Evolutionary conservation across 208 protist genomes (phyloP).

Genomic region (Naegleria gruberi): DNA sequence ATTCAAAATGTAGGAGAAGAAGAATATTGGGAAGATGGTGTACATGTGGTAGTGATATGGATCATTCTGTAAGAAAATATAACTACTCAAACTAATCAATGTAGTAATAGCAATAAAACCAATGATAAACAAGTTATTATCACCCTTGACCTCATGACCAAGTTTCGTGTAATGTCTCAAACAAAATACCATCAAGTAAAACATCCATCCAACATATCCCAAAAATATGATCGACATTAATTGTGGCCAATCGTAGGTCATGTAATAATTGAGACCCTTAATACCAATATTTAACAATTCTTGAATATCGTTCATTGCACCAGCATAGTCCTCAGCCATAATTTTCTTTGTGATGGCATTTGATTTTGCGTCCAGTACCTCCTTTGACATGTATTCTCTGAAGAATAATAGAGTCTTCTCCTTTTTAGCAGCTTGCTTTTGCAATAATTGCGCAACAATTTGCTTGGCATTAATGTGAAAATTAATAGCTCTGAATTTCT

Average conservation of each 20-base stretch:
- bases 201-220: conserved; percentile 1
- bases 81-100: not conserved
- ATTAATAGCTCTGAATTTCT: not conserved
- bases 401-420: not conserved
- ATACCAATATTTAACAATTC: not conserved
- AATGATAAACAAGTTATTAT: not conserved
- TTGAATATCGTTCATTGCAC: not conserved
- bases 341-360: not conserved
- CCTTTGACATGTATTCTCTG: not conserved
- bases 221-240: not conserved
- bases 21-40: conserved; percentile 1
- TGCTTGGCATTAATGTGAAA: not conserved
- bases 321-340: not conserved
- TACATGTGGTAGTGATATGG: not conserved
- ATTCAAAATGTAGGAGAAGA: not conserved
- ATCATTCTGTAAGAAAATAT: not conserved
- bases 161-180: not conserved
- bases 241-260: conserved; percentile 9
- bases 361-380: not conserved
- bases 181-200: not conserved
- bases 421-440: not conserved
- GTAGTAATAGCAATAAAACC: not conserved
- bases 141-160: not conserved
- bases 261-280: not conserved
- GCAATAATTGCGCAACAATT: not conserved